Evolutionary conservation across 495 filamentous ascomycete genomes (phyloP).

Genomic region (Podospora fimiseda): DNA sequence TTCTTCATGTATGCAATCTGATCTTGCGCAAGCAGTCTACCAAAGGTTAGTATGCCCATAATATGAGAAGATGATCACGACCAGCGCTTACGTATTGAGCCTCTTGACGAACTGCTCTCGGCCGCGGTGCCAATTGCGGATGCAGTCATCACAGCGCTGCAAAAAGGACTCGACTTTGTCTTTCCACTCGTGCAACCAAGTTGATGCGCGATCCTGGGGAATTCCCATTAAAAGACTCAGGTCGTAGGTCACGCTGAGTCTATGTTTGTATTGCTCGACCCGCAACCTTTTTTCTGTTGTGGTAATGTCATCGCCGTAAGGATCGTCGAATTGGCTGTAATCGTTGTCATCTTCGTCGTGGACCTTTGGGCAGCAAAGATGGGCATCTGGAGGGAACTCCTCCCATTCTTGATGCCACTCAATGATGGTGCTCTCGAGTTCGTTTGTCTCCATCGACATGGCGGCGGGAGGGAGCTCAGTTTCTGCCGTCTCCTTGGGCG

Average conservation of each 20-base stretch:
- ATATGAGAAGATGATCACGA: neutral
- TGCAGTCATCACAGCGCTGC: conserved; percentile 69
- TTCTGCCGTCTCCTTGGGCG: neutral
- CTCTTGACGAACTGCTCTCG: conserved; percentile 19
- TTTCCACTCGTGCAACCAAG: conserved; percentile 53
- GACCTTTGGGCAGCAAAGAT: conserved; percentile 41
- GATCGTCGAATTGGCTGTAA: conserved; percentile 47
- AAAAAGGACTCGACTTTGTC: conserved; percentile 43
- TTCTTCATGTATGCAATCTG: conserved; percentile 30
- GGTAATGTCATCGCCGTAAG: conserved; percentile 24
- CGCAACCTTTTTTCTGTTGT: conserved; percentile 34
- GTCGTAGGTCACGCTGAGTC: conserved; percentile 54
- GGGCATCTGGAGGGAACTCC: conserved; percentile 23
- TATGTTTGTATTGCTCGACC: conserved; percentile 40
- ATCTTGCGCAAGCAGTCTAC: conserved; percentile 27
- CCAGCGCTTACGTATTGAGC: conserved; percentile 38
- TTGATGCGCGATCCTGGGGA: conserved; percentile 52
- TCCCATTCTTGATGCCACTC: conserved; percentile 26
- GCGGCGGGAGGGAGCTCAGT: neutral
- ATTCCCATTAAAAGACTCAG: conserved; percentile 64
- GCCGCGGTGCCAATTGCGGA: conserved; percentile 70
- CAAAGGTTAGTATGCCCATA: conserved; percentile 26
- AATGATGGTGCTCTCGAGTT: conserved; percentile 17
- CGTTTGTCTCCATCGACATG: conserved; percentile 13
- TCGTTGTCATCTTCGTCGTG: conserved; percentile 39